A percentile compares a stretch with the other conserved stretches of the same genome.
Conservation (phyloP, 495 filamentous ascomycete species). For the Podospora comata region DNA sequence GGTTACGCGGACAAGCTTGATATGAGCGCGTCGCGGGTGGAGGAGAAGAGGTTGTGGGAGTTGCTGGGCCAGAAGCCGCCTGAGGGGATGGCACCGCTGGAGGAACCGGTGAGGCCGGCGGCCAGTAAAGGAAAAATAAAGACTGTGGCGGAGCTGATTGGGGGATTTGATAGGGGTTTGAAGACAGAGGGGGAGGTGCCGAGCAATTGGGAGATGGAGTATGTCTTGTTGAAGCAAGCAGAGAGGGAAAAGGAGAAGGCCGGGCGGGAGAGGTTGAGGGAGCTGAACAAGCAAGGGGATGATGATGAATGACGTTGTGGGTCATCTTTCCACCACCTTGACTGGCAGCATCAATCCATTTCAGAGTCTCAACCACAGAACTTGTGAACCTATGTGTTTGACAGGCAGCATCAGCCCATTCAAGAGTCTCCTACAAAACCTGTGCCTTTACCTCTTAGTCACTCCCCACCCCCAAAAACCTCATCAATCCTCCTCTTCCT, state of each 20-base stretch:
- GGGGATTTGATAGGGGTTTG: slow-evolving; percentile 44
- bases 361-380: background rate
- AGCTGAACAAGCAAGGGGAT: background rate
- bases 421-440: background rate
- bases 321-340: background rate
- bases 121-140: background rate
- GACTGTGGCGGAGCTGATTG: slow-evolving; percentile 20
- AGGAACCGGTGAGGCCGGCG: background rate
- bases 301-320: background rate
- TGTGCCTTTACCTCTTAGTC: too few species aligned
- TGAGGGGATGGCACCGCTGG: slow-evolving; percentile 53
- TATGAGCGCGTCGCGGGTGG: slow-evolving; percentile 43
- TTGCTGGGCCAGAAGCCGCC: slow-evolving; percentile 50
- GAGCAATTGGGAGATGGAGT: slow-evolving; percentile 27
- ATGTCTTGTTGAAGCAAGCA: slow-evolving; percentile 5
- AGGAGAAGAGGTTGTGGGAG: slow-evolving; percentile 57
- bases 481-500: slow-evolving; percentile 45
- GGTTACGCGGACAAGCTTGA: slow-evolving; percentile 56
- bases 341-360: background rate
- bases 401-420: background rate
- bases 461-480: slow-evolving; percentile 40
- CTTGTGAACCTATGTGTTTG: too few species aligned
- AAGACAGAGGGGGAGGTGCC: slow-evolving; percentile 21
- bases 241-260: slow-evolving; percentile 9
- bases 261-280: background rate